phyloP scores from a whole-genome alignment of 192 early-diverging fungal species.

The Bifiguratus adelaidae region DNA sequence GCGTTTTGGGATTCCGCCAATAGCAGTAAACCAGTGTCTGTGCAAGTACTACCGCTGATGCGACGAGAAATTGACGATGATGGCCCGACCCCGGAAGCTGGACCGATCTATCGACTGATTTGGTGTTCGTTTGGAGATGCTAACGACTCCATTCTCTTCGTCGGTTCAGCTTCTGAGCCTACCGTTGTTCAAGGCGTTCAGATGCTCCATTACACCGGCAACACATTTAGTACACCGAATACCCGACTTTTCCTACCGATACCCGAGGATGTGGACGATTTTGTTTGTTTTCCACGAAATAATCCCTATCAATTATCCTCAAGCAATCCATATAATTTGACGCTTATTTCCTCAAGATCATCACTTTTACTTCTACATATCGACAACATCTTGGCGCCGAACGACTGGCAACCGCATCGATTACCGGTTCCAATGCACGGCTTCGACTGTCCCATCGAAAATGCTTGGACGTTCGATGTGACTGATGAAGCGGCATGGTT shows the following conservation, averaged over 20 bases:
- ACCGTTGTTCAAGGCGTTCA: constrained; percentile 28
- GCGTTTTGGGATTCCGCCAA: constrained; percentile 31
- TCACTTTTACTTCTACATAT: no score
- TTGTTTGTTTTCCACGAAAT: constrained; percentile 26
- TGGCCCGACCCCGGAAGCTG: constrained; percentile 7
- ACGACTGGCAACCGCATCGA: no score
- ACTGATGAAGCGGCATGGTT: no score
- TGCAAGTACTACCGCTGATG: constrained; percentile 13
- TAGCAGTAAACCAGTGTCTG: constrained; percentile 12
- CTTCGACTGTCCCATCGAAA: no score
- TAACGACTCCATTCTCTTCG: constrained; percentile 24
- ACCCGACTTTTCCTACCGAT: constrained; percentile 25
- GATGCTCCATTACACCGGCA: constrained; percentile 22
- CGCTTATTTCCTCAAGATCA: no score
- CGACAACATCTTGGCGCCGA: no score
- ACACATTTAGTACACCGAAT: constrained; percentile 14
- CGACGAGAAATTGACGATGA: constrained; percentile 9
- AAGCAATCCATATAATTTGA: no score
- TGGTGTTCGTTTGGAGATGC: constrained; percentile 21
- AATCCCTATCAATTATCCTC: no score
- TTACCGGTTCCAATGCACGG: no score
- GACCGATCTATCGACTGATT: constrained; percentile 30
- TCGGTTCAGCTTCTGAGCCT: constrained; percentile 26
- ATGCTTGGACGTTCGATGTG: no score
- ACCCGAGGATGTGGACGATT: constrained; percentile 24